These are phyloP conservation scores for Macrocybe gigantea DNA, from an alignment of 768 basidiomycete species.

Conservation along the genomic window DNA sequence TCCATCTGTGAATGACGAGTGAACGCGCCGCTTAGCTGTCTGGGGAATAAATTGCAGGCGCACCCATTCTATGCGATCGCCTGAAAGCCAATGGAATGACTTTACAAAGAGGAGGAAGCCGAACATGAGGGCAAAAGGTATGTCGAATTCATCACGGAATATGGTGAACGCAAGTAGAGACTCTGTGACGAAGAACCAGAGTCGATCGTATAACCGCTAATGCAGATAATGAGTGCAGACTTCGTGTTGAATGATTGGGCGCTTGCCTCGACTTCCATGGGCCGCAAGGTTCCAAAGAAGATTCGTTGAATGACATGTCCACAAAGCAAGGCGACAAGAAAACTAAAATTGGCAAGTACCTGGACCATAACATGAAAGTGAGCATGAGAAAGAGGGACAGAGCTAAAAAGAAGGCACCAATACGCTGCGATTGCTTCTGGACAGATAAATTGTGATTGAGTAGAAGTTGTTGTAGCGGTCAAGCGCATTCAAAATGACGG, in stretches of 20 bases:
- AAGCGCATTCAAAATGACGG: conserved; percentile 75
- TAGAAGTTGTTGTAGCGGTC: conserved; percentile 89
- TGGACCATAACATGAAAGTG: conserved; percentile 22
- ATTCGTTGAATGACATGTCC: conserved; percentile 78
- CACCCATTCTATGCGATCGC: conserved; percentile 96
- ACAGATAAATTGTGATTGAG: conserved; percentile 87
- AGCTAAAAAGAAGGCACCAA: conserved; percentile 48
- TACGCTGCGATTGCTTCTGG: conserved; percentile 88
- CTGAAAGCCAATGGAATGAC: conserved; percentile 96
- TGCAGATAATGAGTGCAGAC: background rate
- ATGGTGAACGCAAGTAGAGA: conserved; percentile 95
- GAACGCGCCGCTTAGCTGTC: conserved; percentile 2
- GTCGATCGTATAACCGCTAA: conserved; percentile 89
- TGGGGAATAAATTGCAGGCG: conserved; percentile 4
- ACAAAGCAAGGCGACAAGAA: conserved; percentile 68
- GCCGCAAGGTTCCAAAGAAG: conserved; percentile 86
- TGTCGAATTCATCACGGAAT: conserved; percentile 92
- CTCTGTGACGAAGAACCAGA: conserved; percentile 98
- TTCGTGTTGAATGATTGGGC: background rate
- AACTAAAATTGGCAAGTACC: conserved; percentile 88
- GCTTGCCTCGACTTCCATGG: conserved; percentile 88
- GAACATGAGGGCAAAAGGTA: conserved; percentile 91
- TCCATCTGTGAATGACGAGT: conserved; percentile 72
- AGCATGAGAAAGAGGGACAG: background rate
- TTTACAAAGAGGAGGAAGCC: conserved; percentile 92